Conservation (phyloP, 306 rosid genomes). For the Astragalus membranaceus region DNA sequence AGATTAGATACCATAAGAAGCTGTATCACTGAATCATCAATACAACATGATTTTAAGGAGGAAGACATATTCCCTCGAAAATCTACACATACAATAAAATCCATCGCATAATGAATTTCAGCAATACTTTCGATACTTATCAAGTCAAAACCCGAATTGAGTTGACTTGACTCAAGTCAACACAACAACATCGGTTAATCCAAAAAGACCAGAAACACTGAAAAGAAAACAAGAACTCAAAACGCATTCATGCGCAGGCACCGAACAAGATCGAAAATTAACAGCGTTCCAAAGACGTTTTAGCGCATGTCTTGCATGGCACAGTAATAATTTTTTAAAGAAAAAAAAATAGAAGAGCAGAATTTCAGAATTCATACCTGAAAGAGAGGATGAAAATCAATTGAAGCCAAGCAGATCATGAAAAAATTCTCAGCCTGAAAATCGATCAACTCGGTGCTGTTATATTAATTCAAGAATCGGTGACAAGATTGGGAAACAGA, state of each 20-base stretch:
- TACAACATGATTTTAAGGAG: not conserved
- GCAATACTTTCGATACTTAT: not conserved
- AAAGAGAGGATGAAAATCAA: not conserved
- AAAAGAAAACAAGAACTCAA: not conserved
- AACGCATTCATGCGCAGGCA: not conserved
- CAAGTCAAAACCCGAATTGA: not conserved
- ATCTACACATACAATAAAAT: not conserved
- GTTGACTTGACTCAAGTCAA: conserved; percentile 25
- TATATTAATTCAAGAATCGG: not conserved
- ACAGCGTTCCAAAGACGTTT: not conserved
- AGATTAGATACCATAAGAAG: not conserved
- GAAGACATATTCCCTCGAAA: not conserved
- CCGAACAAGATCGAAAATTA: not conserved
- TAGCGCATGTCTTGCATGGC: not conserved
- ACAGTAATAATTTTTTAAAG: not conserved
- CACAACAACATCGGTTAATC: not conserved
- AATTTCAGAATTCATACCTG: not conserved
- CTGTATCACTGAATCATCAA: not conserved
- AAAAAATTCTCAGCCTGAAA: not conserved
- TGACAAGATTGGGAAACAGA: not conserved
- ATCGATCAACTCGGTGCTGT: not conserved
- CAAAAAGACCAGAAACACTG: not conserved
- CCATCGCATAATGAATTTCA: not conserved
- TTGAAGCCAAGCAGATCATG: not conserved
- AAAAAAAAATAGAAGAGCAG: not conserved